Conservation (phyloP, 805 yeast species). For the Saccharomycopsis fodiens region DNA sequence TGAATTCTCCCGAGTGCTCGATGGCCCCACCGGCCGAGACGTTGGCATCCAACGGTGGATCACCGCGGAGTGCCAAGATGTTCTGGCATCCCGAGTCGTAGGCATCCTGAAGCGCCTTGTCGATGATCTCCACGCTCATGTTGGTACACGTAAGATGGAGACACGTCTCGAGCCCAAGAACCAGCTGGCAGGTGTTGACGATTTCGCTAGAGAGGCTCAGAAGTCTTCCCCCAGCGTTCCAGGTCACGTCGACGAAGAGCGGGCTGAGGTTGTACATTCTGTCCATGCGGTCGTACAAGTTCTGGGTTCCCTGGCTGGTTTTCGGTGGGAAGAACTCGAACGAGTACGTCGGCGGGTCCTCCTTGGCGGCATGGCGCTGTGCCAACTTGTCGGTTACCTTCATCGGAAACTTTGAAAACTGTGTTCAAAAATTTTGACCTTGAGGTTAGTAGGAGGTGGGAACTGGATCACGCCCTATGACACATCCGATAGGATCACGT, state of each 20-base stretch:
- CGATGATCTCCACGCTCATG: constrained; percentile 77
- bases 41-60: constrained; percentile 64
- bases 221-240: constrained; percentile 96
- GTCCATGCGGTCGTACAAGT: constrained; percentile 94
- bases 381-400: constrained; percentile 19
- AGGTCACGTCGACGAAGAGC: constrained; percentile 88
- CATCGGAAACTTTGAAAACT: constrained; percentile 8
- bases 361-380: constrained; percentile 1
- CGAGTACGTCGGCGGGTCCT: constrained; percentile 60
- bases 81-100: constrained; percentile 91
- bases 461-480: too few species aligned
- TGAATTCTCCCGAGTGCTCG: constrained; percentile 61
- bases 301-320: constrained; percentile 94
- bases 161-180: constrained; percentile 89
- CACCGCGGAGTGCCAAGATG: constrained; percentile 91
- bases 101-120: constrained; percentile 78
- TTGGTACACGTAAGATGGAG: constrained; percentile 98
- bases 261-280: constrained; percentile 92
- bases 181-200: constrained; percentile 84
- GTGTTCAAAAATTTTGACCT: too few species aligned
- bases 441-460: too few species aligned
- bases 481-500: too few species aligned
- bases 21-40: constrained; percentile 29
- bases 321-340: constrained; percentile 97
- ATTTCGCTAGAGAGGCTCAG: constrained; percentile 83